These are phyloP conservation scores for Crithidia fasciculata DNA, from an alignment of 208 protist genomes.

Conservation along the genomic window DNA sequence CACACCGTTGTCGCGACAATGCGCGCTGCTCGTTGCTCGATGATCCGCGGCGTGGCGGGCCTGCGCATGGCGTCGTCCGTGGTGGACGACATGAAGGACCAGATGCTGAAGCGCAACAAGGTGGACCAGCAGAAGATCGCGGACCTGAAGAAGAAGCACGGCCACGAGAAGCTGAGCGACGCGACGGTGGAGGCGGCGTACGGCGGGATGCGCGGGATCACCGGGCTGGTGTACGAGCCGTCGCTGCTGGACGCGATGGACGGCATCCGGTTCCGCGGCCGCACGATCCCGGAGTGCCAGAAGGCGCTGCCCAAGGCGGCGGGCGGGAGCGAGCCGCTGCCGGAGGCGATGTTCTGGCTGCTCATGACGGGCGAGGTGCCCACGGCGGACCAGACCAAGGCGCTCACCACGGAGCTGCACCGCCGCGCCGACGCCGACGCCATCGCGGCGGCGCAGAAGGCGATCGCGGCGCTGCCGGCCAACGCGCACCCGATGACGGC, in stretches of 20 bases:
- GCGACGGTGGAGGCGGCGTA: conserved; percentile 92
- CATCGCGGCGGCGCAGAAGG: conserved; percentile 72
- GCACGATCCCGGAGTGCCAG: conserved; percentile 95
- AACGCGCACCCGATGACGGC: conserved; percentile 97
- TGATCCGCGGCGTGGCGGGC: conserved; percentile 20
- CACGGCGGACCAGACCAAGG: conserved; percentile 76
- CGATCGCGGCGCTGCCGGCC: conserved; percentile 90
- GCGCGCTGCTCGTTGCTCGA: conserved; percentile 38
- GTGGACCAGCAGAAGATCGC: conserved; percentile 73
- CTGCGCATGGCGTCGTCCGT: conserved; percentile 38
- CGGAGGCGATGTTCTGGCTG: conserved; percentile 97
- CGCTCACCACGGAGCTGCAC: conserved; percentile 87
- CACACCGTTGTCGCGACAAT: conserved; percentile 23
- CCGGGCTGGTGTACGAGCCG: conserved; percentile 96
- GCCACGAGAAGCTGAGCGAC: conserved; percentile 84
- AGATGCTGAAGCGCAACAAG: conserved; percentile 42
- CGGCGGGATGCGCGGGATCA: conserved; percentile 96
- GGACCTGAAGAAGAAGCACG: conserved; percentile 83
- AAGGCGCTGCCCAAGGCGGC: conserved; percentile 91
- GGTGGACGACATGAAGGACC: conserved; percentile 59
- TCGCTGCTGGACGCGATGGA: conserved; percentile 95
- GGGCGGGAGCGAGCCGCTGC: conserved; percentile 90
- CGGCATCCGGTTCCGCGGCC: conserved; percentile 97
- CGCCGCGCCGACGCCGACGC: conserved; percentile 63
- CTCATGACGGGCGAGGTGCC: conserved; percentile 97